Evolutionary conservation across 2,329 filamentous ascomycete species (phyloP), one percentile per base, ranked within the genome.

Genomic region (Botrytis pseudocinerea): DNA sequence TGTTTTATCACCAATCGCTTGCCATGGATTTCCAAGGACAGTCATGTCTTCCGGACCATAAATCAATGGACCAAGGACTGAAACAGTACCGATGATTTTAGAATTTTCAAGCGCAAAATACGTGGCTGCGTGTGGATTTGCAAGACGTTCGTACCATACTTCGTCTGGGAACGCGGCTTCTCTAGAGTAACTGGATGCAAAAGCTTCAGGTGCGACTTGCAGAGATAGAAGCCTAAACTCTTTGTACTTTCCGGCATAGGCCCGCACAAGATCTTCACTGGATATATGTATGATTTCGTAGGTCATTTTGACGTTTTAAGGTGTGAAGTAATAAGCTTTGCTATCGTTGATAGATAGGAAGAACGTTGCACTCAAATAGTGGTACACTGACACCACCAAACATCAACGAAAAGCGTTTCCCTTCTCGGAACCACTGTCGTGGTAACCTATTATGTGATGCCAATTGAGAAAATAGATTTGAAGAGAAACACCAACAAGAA

Each of bases 181-280:
- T 70, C 81, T 78, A 42, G 77, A 79, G 72, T 83, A 81, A 5
- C 79, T 84, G 32, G 83, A 84, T 6, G 80, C 80, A 74, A 84
- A 84, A 32, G 81, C 80, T 80, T 78, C 74, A 7, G 79, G 79
- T n/a, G 75, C 74, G 2, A 74, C 73, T 64, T 77, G 75, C 25
- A 79, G 73, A 1, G 77, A 73, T 18, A 78, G 63, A 20, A 79
- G 77, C 69, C 78, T 78, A 66, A 79, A 78, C 2, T 72, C 74
- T 40, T 80, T 80, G 73, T 76, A 77, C 25, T 70, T 74, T 63
- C 76, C 75, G 61, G 78, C 61, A 69, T 74, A 75, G 46, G 57
- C 61, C 51, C 71, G 73, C 42, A 78, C 69, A 72, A 73, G 74
- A 38, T 77, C 76, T 32, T 77, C 76, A 72, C 73, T 75, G 8